Conservation (phyloP, 2,329 filamentous ascomycete species). For the Akanthomyces uredinophilus region DNA sequence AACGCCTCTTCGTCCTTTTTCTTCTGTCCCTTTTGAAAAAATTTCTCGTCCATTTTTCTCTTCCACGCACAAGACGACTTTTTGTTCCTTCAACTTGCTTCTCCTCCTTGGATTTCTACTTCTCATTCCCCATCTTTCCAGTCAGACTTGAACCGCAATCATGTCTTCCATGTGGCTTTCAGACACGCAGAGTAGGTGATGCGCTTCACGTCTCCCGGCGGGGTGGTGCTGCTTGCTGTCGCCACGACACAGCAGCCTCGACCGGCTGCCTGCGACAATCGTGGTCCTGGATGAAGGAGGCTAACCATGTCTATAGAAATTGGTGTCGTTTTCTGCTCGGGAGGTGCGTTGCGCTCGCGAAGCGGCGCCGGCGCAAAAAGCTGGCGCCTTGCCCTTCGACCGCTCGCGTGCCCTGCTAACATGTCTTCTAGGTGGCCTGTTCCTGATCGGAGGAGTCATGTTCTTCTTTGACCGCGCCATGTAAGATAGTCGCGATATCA, state of each 20-base stretch:
- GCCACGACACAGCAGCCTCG: not conserved
- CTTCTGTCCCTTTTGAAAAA: not conserved
- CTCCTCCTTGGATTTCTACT: not conserved
- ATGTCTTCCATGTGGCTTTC: slow-evolving; percentile 96
- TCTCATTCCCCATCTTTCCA: not conserved
- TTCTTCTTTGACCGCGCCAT: slow-evolving; percentile 98
- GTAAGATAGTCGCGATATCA: slow-evolving; percentile 43
- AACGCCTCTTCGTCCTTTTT: not conserved
- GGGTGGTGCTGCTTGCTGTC: not conserved
- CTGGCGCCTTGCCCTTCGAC: not conserved
- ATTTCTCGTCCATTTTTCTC: not conserved
- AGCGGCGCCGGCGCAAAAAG: slow-evolving; percentile 20
- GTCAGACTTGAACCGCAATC: slow-evolving; percentile 25
- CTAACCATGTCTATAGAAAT: slow-evolving; percentile 63
- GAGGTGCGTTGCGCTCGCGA: slow-evolving; percentile 60
- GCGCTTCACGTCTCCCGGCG: not conserved
- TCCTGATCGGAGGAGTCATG: slow-evolving; percentile 88
- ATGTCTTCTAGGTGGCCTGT: slow-evolving; percentile 68
- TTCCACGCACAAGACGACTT: not conserved
- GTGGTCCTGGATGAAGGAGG: slow-evolving; percentile 1
- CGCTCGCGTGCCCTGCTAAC: slow-evolving; percentile 18
- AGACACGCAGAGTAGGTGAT: slow-evolving; percentile 80
- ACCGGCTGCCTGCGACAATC: not conserved
- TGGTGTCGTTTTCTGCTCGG: slow-evolving; percentile 95
- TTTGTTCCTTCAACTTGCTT: not conserved